Conservation (phyloP, 768 basidiomycete genomes). For the Kwoniella mangroviensis region DNA sequence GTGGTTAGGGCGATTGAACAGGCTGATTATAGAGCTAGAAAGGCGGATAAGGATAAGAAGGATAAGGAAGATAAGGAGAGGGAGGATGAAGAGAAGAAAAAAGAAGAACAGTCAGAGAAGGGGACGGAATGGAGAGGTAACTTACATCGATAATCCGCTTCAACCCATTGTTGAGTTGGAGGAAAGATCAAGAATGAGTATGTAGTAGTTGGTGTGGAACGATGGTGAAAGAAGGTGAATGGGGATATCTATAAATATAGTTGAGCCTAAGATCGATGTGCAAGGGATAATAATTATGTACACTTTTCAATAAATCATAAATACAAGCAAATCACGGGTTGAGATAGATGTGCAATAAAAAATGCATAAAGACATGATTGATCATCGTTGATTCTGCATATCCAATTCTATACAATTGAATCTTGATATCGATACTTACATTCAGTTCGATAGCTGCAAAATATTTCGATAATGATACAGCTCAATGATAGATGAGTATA, state of each 20-base stretch:
- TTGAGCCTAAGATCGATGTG: not conserved
- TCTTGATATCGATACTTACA: no score
- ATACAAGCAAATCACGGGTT: not conserved
- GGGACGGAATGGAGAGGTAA: conserved; percentile 39
- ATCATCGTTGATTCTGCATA: not conserved
- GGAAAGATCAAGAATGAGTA: no score
- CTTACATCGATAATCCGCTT: conserved; percentile 33
- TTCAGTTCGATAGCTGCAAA: no score
- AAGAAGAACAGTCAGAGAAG: not conserved
- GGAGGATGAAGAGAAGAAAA: conserved; percentile 5
- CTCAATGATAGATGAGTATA: no score
- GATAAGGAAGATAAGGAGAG: conserved; percentile 3
- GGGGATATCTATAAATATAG: not conserved
- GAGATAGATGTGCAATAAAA: not conserved
- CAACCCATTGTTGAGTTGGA: no score
- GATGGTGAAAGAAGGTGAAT: not conserved
- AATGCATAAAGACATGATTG: not conserved
- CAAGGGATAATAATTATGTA: no score
- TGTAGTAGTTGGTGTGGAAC: not conserved
- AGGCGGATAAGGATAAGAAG: conserved; percentile 35
- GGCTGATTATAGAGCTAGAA: conserved; percentile 46
- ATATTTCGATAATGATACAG: no score
- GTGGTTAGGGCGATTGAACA: conserved; percentile 57
- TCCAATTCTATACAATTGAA: no score
- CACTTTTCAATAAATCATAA: not conserved